Evolutionary conservation across 345 rosid genomes (phyloP).

Genomic region (Arabis alpina): DNA sequence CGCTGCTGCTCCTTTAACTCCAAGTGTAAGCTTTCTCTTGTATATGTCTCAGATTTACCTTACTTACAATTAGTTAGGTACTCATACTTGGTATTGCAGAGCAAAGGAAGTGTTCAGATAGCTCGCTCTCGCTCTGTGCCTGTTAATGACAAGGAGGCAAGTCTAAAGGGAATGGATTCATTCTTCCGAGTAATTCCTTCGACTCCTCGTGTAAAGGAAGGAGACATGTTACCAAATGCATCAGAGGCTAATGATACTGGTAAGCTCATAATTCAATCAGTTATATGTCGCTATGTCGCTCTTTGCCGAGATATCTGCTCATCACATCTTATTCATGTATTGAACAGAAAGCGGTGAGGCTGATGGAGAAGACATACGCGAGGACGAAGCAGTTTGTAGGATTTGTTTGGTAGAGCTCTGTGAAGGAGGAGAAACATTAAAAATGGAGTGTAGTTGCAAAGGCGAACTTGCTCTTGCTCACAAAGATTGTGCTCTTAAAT

Average conservation of each 20-base stretch:
- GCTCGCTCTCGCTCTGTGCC: constrained; percentile 90
- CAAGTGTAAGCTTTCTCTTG: constrained; percentile 58
- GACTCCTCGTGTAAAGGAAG: constrained; percentile 79
- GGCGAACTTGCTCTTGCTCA: constrained; percentile 97
- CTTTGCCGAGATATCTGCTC: neutral
- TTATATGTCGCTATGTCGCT: neutral
- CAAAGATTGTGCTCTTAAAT: constrained; percentile 89
- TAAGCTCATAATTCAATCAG: constrained; percentile 29
- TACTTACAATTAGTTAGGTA: neutral
- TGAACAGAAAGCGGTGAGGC: constrained; percentile 56
- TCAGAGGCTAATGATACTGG: constrained; percentile 57
- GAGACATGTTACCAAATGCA: constrained; percentile 45
- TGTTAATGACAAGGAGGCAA: constrained; percentile 62
- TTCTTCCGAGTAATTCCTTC: constrained; percentile 88
- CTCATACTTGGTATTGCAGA: constrained; percentile 53
- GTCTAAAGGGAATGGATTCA: constrained; percentile 76
- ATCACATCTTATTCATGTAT: constrained; percentile 8
- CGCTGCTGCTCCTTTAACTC: constrained; percentile 47
- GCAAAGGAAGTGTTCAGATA: constrained; percentile 56
- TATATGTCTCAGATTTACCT: neutral
- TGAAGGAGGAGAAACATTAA: constrained; percentile 94
- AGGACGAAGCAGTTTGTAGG: constrained; percentile 96
- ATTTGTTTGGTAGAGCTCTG: constrained; percentile 86
- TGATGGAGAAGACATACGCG: constrained; percentile 87
- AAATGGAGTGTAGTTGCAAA: constrained; percentile 99